Conservation (phyloP, 2,329 filamentous ascomycete species). For the Pyrenochaeta sp. region DNA sequence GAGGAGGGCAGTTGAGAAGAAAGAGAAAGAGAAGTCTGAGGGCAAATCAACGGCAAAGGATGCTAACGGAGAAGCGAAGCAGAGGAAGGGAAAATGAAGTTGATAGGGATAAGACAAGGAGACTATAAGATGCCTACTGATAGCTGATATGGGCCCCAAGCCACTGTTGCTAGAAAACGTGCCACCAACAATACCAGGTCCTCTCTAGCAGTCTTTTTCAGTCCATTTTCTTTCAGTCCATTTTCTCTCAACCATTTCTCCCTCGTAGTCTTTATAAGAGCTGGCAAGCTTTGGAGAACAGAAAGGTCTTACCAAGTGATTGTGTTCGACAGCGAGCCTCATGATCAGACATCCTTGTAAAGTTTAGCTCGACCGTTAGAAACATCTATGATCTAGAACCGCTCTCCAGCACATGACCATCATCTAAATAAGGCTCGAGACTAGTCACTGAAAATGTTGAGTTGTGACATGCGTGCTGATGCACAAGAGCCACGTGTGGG, state of each 20-base stretch:
- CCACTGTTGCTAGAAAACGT: not conserved
- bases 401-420: not conserved
- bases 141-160: not conserved
- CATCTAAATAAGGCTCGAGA: not conserved
- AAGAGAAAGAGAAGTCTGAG: constrained; percentile 51
- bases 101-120: not conserved
- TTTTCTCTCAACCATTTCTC: too few relatives aligned
- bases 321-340: too few relatives aligned
- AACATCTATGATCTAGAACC: not conserved
- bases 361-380: not conserved
- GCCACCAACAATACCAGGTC: not conserved
- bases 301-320: too few relatives aligned
- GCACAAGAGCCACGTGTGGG: constrained; percentile 10
- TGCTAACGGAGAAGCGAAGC: constrained; percentile 31
- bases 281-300: too few relatives aligned
- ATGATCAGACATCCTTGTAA: too few relatives aligned
- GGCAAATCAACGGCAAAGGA: constrained; percentile 29
- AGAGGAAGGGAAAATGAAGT: constrained; percentile 28
- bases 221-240: too few relatives aligned
- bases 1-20: constrained; percentile 67
- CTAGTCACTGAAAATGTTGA: not conserved
- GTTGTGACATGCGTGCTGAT: constrained; percentile 3
- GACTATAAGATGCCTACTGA: not conserved
- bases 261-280: too few relatives aligned
- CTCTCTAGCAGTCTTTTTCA: too few relatives aligned